Base-by-base conservation (phyloP, 257 asterid species). In the Ocimum tenuiflorum region DNA sequence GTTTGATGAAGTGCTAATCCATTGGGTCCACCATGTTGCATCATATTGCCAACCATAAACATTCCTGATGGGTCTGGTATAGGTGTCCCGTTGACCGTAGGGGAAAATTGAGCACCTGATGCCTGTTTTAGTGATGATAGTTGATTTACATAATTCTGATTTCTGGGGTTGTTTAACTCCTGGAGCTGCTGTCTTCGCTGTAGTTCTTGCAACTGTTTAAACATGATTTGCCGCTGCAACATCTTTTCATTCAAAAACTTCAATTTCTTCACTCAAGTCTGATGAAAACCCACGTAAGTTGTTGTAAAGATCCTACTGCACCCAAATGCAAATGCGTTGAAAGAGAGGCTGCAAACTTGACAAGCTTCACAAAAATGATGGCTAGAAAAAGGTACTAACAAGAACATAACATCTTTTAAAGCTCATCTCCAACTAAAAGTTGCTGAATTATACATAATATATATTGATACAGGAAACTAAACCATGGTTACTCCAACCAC, bases 171-270 rank as follows among this genome's bases (percentile, higher is more conserved):
- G 39, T 74, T 78, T 15, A 73, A 57, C 61, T 80, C 86, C 71
- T 80, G 82, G 65, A 82, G 81, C 76, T 82, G 86, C 61, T 75
- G 84, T 63, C 75, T 79, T 35, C 78, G 77, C 79, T 76, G 92
- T 77, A 78, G 72, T 68, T 83, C 91, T 65, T 80, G 88, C 80
- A 83, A 74, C 72, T 81, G 89, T 52, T 83, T 83, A 70, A 77
- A 75, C 81, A 83, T 77, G 43, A 85, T 80, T 60, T 85, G 85
- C 50, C 88, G 78, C 70, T 85, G 85, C 80, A 85, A 74, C 91
- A 82, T 85, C 71, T 73, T 70, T 70, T 23, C 39, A 43, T 71
- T 60, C 20, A 45, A 20, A 11, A 45, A 61, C 18, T 57, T 55
- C n/a, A 48, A 58, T 63, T 20, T 50, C 52, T 64, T 55, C 29